Conservation (phyloP, 345 rosid species). For the Capsella bursapastoris region DNA sequence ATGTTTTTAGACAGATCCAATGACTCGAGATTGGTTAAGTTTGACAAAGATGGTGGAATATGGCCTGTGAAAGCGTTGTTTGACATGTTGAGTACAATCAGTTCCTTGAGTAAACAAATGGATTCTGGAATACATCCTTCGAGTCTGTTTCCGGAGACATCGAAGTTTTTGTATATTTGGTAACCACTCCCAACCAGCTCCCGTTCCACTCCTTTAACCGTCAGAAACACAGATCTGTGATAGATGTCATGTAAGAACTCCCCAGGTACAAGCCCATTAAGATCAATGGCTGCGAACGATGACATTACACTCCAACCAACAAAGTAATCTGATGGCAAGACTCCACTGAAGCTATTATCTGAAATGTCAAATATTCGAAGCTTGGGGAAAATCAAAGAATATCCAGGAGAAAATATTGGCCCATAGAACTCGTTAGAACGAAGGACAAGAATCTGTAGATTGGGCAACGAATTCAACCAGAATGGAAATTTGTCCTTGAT, state of each 20-base stretch:
- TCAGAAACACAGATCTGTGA: not conserved
- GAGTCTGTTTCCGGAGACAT: slow-evolving; percentile 31
- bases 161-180: slow-evolving; percentile 22
- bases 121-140: slow-evolving; percentile 28
- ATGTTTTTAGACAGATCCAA: slow-evolving; percentile 33
- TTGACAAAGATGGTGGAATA: slow-evolving; percentile 16
- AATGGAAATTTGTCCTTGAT: slow-evolving; percentile 50
- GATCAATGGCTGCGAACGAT: not conserved
- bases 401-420: slow-evolving; percentile 33
- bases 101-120: slow-evolving; percentile 14
- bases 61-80: slow-evolving; percentile 33
- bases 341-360: slow-evolving; percentile 41
- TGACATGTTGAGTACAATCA: slow-evolving; percentile 32
- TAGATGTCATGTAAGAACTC: not conserved
- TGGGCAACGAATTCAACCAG: slow-evolving; percentile 38
- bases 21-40: slow-evolving; percentile 36
- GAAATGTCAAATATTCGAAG: slow-evolving; percentile 60
- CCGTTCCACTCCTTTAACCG: not conserved
- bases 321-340: slow-evolving; percentile 31
- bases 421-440: slow-evolving; percentile 55
- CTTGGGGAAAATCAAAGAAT: slow-evolving; percentile 25
- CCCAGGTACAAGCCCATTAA: accelerated
- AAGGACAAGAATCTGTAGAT: slow-evolving; percentile 53
- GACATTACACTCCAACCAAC: slow-evolving; percentile 28
- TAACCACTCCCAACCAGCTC: slow-evolving; percentile 22